phyloP scores from a whole-genome alignment of 805 yeast genomes.

The Priceomyces melissophilus region DNA sequence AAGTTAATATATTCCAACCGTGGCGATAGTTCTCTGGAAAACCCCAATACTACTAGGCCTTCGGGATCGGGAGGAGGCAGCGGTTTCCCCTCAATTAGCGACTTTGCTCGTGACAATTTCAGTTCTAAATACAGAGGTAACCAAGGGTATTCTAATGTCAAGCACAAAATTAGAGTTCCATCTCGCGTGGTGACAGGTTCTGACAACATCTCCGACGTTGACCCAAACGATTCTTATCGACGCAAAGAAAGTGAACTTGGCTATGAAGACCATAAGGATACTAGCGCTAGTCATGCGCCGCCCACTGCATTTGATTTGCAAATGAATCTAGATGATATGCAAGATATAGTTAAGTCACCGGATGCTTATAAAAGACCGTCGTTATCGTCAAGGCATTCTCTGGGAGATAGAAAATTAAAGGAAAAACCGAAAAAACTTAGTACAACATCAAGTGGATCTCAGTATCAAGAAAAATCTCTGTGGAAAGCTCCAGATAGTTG shows the following conservation, averaged over 20 bases:
- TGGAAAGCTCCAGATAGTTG: conserved; percentile 51
- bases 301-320: conserved; percentile 35
- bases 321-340: conserved; percentile 48
- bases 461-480: conserved; percentile 1
- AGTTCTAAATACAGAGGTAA: conserved; percentile 14
- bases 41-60: not conserved
- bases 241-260: not conserved
- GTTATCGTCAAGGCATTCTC: conserved; percentile 2
- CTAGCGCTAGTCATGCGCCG: not conserved
- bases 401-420: conserved; percentile 1
- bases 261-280: conserved; percentile 1
- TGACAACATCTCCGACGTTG: not conserved
- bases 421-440: not conserved
- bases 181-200: conserved; percentile 15
- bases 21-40: conserved; percentile 7
- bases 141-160: conserved; percentile 17
- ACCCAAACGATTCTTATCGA: conserved; percentile 8
- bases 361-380: conserved; percentile 3
- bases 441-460: not conserved
- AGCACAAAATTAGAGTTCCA: conserved; percentile 36
- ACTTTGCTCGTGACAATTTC: conserved; percentile 5
- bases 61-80: conserved; percentile 2
- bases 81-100: conserved; percentile 6
- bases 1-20: conserved; percentile 36
- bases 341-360: conserved; percentile 43